phyloP scores from a whole-genome alignment of 177 flowering plant species.

The Tripterygium wilfordii region DNA sequence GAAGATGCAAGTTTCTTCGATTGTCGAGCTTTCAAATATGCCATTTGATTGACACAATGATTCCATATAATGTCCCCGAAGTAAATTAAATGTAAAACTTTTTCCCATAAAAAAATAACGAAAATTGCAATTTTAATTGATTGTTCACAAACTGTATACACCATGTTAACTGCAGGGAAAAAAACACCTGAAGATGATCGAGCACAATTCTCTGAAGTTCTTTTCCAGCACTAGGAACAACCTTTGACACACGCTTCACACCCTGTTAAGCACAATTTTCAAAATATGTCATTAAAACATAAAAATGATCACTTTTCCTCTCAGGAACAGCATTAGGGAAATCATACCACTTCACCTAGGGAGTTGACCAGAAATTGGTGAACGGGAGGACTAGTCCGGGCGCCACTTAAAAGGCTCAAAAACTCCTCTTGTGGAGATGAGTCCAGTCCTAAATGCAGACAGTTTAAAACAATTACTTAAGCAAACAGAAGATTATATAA shows the following conservation, averaged over 20 bases:
- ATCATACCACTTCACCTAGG: conserved; percentile 83
- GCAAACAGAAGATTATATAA: neutral
- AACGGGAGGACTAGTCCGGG: conserved; percentile 83
- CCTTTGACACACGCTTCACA: conserved; percentile 74
- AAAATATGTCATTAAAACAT: conserved; percentile 5
- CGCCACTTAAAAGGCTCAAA: conserved; percentile 86
- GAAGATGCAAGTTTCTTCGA: no score
- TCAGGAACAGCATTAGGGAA: neutral
- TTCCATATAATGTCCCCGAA: no score
- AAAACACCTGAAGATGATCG: conserved; percentile 72
- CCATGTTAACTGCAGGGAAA: neutral
- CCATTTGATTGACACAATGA: no score
- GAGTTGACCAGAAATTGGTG: conserved; percentile 92
- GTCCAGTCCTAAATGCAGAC: conserved; percentile 53
- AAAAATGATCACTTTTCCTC: neutral
- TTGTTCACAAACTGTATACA: neutral
- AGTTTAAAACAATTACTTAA: conserved; percentile 8
- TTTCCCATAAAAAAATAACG: no score
- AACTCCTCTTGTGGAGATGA: conserved; percentile 92
- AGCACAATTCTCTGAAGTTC: conserved; percentile 81
- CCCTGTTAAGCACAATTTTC: conserved; percentile 50
- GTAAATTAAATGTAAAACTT: no score
- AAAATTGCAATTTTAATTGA: neutral
- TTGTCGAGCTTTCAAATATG: no score
- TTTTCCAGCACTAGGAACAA: conserved; percentile 70